phyloP scores from a whole-genome alignment of 2,329 filamentous ascomycete genomes.

The Phaeomoniella chlamydospora region DNA sequence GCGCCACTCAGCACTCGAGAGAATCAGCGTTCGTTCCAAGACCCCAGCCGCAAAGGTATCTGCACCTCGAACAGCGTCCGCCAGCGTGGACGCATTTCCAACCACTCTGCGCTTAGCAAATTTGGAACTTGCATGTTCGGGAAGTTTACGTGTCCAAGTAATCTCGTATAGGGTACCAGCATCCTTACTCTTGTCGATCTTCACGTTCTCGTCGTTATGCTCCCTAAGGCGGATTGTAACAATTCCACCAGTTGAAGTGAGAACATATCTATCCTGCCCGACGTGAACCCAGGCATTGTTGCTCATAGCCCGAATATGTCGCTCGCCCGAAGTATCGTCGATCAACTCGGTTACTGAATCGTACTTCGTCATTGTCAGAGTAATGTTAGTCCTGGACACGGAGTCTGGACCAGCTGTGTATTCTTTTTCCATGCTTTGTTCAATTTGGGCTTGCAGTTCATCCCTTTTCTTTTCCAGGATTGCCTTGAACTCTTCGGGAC shows the following conservation, averaged over 20 bases:
- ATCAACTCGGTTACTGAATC: conserved; percentile 85
- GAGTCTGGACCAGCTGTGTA: not conserved
- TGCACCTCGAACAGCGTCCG: conserved; percentile 66
- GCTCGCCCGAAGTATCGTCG: conserved; percentile 63
- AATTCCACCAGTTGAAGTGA: conserved; percentile 51
- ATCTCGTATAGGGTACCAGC: not conserved
- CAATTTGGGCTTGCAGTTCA: conserved; percentile 16
- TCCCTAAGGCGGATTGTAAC: conserved; percentile 25
- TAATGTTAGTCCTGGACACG: not conserved
- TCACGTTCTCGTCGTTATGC: conserved; percentile 1
- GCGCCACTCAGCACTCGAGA: conserved; percentile 56
- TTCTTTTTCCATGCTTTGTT: conserved; percentile 19
- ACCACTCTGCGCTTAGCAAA: conserved; percentile 58
- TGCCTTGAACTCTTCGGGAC: conserved; percentile 44
- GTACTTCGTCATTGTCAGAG: conserved; percentile 40
- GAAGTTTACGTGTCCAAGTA: conserved; percentile 20
- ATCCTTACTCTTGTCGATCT: conserved; percentile 3
- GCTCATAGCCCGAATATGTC: conserved; percentile 64
- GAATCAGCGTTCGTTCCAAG: conserved; percentile 56
- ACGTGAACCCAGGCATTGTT: conserved; percentile 71
- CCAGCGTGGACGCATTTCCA: conserved; percentile 49
- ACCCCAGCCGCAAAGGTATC: conserved; percentile 62
- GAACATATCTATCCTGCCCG: conserved; percentile 53
- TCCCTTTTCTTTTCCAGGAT: conserved; percentile 33
- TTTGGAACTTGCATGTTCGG: conserved; percentile 15